A percentile compares a stretch with the other conserved stretches of the same genome.
Evolutionary conservation across 129 eudicot species (phyloP).

Genomic region (Lactuca sativa): DNA sequence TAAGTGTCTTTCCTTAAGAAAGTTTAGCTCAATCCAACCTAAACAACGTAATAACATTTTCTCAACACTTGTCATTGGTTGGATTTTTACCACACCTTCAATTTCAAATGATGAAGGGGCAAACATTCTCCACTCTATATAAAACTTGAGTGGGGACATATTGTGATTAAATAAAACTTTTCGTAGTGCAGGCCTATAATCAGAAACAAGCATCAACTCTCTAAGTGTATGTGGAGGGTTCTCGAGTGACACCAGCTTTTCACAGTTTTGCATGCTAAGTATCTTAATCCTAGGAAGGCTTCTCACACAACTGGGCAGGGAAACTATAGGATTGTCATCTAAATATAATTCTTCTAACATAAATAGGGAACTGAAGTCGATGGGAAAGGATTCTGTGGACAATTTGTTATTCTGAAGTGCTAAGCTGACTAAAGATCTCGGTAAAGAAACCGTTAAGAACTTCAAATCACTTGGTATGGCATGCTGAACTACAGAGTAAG

Average conservation of each 20-base stretch:
- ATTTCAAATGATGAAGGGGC: neutral
- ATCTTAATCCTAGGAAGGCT: neutral
- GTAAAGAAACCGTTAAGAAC: neutral
- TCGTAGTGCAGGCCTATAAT: neutral
- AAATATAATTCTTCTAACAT: neutral
- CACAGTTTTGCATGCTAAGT: neutral
- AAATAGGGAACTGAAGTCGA: neutral
- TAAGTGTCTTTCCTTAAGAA: neutral
- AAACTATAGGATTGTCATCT: neutral
- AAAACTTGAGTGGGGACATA: neutral
- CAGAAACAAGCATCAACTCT: neutral
- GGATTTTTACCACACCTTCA: constrained; percentile 15
- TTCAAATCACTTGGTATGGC: neutral
- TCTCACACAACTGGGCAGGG: neutral
- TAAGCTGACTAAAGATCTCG: neutral
- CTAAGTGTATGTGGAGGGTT: neutral
- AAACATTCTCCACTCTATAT: too few species aligned
- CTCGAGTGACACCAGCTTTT: neutral
- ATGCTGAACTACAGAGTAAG: neutral
- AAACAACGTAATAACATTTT: neutral
- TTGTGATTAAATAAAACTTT: neutral
- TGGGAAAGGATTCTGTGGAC: neutral
- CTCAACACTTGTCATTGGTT: constrained; percentile 1
- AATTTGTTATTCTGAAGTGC: neutral
- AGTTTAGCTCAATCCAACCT: constrained; percentile 1